Conservation (phyloP, 345 rosid species). For the Ceriops zippeliana region DNA sequence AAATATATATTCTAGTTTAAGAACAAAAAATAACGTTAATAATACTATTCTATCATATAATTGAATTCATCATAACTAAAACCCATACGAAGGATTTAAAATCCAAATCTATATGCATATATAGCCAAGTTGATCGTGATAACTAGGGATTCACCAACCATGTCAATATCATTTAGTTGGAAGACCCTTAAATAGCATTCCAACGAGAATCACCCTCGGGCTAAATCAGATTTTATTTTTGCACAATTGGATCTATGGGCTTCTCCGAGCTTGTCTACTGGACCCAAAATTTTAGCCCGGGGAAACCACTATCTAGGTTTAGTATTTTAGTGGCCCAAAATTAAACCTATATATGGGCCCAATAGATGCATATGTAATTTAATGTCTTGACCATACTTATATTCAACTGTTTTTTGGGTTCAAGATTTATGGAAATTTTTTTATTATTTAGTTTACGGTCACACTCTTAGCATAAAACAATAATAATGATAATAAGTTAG, state of each 20-base stretch:
- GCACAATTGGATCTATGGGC: constrained; percentile 10
- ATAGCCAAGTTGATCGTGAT: constrained; percentile 13
- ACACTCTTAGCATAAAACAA: too few species aligned
- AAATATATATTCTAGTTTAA: too few species aligned
- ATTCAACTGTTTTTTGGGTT: neutral
- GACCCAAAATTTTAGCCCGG: constrained; percentile 10
- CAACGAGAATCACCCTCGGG: too few species aligned
- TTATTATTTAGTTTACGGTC: too few species aligned
- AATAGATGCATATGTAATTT: neutral
- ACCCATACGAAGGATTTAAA: too few species aligned
- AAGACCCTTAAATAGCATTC: too few species aligned
- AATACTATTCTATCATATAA: too few species aligned
- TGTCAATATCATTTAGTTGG: neutral
- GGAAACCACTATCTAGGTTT: neutral
- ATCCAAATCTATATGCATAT: constrained; percentile 20
- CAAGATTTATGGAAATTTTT: too few species aligned
- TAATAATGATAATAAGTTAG: too few species aligned
- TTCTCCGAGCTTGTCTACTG: constrained; percentile 16
- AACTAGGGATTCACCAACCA: constrained; percentile 4
- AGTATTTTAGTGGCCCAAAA: constrained; percentile 12
- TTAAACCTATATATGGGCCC: constrained; percentile 6
- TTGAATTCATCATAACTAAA: too few species aligned
- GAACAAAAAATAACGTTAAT: too few species aligned
- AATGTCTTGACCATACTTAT: constrained; percentile 1
- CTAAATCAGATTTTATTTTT: too few species aligned